Conservation (phyloP, 768 basidiomycete species). For the Tylopilus intermedius region DNA sequence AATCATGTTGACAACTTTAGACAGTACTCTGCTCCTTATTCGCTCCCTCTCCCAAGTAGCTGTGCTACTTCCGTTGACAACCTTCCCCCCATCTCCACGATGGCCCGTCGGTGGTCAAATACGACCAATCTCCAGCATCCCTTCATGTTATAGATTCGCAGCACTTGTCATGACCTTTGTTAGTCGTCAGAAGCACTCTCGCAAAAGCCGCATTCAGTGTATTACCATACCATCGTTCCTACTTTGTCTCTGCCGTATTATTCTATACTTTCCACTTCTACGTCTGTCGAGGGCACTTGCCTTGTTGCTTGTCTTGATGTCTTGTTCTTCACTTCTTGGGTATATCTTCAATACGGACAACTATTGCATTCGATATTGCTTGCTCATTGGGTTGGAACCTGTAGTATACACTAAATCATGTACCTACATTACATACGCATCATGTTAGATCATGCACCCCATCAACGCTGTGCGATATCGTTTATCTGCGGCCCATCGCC, state of each 20-base stretch:
- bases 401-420: constrained; percentile 29
- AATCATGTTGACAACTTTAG: constrained; percentile 3
- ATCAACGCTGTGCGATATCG: constrained; percentile 5
- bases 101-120: constrained; percentile 36
- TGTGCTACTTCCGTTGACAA: constrained; percentile 31
- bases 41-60: constrained; percentile 23
- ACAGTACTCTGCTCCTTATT: constrained; percentile 24
- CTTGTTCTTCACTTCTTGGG: constrained; percentile 28
- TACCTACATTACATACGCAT: constrained; percentile 25
- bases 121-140: constrained; percentile 30
- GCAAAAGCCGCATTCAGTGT: constrained; percentile 13
- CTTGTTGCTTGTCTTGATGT: constrained; percentile 22
- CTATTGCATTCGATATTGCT: constrained; percentile 20
- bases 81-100: constrained; percentile 31
- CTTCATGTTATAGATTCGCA: constrained; percentile 31
- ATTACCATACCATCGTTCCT: constrained; percentile 5
- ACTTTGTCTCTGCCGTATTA: constrained; percentile 2
- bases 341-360: constrained; percentile 22
- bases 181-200: constrained; percentile 8
- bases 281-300: background rate
- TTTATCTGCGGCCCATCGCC: constrained; percentile 7
- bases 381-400: constrained; percentile 29
- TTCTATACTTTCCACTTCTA: constrained; percentile 7
- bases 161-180: constrained; percentile 2
- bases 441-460: constrained; percentile 20